These are phyloP conservation scores for Tarenaya hassleriana DNA, from an alignment of 345 rosid genomes.

Conservation along the genomic window DNA sequence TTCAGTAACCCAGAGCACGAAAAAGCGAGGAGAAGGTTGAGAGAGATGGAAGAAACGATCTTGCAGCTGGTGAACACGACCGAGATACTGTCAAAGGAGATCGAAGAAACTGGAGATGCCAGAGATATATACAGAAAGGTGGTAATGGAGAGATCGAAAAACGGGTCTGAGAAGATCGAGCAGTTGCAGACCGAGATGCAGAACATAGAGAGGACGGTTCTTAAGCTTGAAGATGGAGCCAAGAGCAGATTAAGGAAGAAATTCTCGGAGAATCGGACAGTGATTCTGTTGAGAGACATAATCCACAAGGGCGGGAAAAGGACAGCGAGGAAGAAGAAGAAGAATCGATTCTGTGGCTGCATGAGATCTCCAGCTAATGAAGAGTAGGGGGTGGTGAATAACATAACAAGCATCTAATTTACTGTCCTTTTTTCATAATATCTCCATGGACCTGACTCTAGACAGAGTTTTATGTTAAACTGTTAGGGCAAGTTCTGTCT, in stretches of 20 bases:
- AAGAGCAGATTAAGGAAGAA: constrained; percentile 43
- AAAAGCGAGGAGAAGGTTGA: constrained; percentile 52
- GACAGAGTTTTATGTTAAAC: constrained; percentile 15
- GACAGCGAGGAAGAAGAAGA: constrained; percentile 48
- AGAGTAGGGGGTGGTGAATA: constrained; percentile 30
- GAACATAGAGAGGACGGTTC: constrained; percentile 51
- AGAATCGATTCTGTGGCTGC: constrained; percentile 67
- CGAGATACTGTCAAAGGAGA: constrained; percentile 40
- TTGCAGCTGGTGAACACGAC: constrained; percentile 48
- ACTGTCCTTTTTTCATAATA: constrained; percentile 17
- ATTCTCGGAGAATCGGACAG: constrained; percentile 44
- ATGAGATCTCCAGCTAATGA: constrained; percentile 46
- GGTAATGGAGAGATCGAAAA: constrained; percentile 49
- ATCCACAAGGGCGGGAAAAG: constrained; percentile 49
- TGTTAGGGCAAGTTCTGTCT: constrained; percentile 18
- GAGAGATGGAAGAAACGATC: constrained; percentile 62
- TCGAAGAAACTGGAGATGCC: constrained; percentile 44
- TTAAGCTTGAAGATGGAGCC: constrained; percentile 64
- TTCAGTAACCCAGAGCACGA: constrained; percentile 47
- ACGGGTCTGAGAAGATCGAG: constrained; percentile 70
- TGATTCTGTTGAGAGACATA: constrained; percentile 58
- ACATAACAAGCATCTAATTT: constrained; percentile 21
- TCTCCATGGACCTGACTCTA: constrained; percentile 25
- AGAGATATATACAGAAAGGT: constrained; percentile 36
- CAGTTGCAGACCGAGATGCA: constrained; percentile 71